Percentiles rank a stretch among this genome's conserved stretches.
Conservation (phyloP, 2,329 filamentous ascomycete species). For the Cercospora sp. region DNA sequence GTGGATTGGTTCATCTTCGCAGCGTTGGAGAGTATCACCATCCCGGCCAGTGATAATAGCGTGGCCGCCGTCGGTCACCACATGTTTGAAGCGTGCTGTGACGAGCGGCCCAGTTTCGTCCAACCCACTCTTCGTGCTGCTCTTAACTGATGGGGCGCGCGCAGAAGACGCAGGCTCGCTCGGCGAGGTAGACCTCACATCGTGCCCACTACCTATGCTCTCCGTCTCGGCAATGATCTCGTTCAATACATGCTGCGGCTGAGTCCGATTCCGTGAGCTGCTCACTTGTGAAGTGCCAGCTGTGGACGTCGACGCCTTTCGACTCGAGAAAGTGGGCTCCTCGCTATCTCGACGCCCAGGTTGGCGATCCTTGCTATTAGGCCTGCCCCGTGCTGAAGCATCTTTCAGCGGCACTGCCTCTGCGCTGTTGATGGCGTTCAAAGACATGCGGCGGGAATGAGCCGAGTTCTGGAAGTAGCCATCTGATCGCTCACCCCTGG, state of each 20-base stretch:
- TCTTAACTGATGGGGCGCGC: slow-evolving; percentile 38
- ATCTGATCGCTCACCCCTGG: slow-evolving; percentile 25
- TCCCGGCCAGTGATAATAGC: slow-evolving; percentile 79
- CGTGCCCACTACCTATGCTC: slow-evolving; percentile 23
- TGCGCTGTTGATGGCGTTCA: neutral
- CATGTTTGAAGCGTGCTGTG: slow-evolving; percentile 76
- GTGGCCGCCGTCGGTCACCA: slow-evolving; percentile 74
- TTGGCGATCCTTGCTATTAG: slow-evolving; percentile 16
- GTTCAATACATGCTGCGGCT: slow-evolving; percentile 24
- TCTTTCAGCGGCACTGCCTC: neutral
- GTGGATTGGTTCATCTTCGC: slow-evolving; percentile 89
- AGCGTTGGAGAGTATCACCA: slow-evolving; percentile 70
- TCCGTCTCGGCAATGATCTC: slow-evolving; percentile 28
- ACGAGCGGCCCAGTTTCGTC: slow-evolving; percentile 55
- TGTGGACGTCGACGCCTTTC: slow-evolving; percentile 24
- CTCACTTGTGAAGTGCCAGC: slow-evolving; percentile 16
- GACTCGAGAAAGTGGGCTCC: neutral
- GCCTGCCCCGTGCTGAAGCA: slow-evolving; percentile 12
- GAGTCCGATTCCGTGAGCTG: neutral
- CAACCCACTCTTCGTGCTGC: slow-evolving; percentile 38
- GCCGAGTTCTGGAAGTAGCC: slow-evolving; percentile 42
- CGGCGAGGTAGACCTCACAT: neutral
- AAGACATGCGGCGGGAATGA: slow-evolving; percentile 28
- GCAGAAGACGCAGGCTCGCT: slow-evolving; percentile 34
- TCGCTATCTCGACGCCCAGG: slow-evolving; percentile 9